Evolutionary conservation across 345 rosid genomes (phyloP).

Genomic region (Cochlearia excelsa): DNA sequence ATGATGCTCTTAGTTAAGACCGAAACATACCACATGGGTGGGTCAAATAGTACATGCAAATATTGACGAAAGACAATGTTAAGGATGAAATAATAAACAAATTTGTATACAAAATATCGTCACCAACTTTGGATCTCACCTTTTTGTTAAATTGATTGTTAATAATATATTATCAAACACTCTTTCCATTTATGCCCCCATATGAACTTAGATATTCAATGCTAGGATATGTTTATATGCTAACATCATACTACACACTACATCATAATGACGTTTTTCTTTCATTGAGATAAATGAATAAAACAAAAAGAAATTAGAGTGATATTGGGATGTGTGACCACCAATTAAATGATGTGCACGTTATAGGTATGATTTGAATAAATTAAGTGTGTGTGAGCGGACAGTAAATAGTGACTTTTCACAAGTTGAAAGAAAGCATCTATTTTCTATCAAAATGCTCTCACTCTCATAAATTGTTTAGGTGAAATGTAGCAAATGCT

Average conservation of each 20-base stretch:
- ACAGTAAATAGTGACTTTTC: slow-evolving; percentile 13
- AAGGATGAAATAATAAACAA: not conserved
- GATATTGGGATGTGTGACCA: slow-evolving; percentile 32
- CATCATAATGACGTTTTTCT: slow-evolving; percentile 1
- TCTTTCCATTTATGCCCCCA: slow-evolving; percentile 24
- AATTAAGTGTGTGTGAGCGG: not conserved
- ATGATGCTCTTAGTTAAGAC: too few species aligned
- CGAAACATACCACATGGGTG: slow-evolving; percentile 28
- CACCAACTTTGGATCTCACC: slow-evolving; percentile 7
- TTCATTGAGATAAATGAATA: not conserved
- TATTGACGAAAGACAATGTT: not conserved
- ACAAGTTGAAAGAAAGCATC: slow-evolving; percentile 31
- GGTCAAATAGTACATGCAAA: slow-evolving; percentile 5
- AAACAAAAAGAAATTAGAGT: too few species aligned
- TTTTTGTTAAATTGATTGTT: slow-evolving; percentile 13
- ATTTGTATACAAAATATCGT: too few species aligned
- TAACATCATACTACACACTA: too few species aligned
- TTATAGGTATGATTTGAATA: not conserved
- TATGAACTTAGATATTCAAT: slow-evolving; percentile 17
- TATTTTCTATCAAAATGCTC: slow-evolving; percentile 25
- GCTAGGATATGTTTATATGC: not conserved
- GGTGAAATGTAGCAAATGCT: not conserved
- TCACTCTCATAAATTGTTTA: slow-evolving; percentile 23
- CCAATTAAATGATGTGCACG: slow-evolving; percentile 26
- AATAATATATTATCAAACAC: slow-evolving; percentile 19